Evolutionary conservation across 371 early-diverging fungal genomes (phyloP).

Genomic region (Dinochytrium kinnereticum): DNA sequence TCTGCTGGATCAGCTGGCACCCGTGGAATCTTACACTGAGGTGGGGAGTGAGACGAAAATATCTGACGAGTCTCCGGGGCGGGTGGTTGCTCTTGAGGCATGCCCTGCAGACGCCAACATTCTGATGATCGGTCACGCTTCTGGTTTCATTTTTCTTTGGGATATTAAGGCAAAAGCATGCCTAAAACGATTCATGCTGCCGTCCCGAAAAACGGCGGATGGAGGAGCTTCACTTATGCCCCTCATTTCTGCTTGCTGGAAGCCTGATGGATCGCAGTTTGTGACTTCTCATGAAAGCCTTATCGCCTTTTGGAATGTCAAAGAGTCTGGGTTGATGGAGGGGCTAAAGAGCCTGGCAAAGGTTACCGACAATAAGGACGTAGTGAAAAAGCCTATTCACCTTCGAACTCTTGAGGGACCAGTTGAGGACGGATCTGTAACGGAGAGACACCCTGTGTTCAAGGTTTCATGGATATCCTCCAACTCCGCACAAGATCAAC

Average conservation of each 20-base stretch:
- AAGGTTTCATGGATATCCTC: neutral
- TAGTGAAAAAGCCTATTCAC: neutral
- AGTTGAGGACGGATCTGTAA: neutral
- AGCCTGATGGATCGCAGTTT: constrained; percentile 20
- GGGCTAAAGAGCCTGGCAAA: neutral
- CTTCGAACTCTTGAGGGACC: neutral
- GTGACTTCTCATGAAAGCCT: neutral
- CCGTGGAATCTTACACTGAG: neutral
- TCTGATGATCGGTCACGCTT: neutral
- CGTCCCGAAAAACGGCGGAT: neutral
- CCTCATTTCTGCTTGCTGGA: constrained; percentile 11
- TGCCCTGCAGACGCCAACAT: constrained; percentile 5
- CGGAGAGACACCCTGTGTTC: neutral
- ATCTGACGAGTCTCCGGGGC: neutral
- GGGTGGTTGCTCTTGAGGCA: constrained; percentile 3
- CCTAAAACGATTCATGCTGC: constrained; percentile 9
- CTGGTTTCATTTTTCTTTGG: constrained; percentile 2
- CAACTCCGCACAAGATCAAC: neutral
- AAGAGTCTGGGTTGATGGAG: constrained; percentile 5
- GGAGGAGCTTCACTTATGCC: neutral
- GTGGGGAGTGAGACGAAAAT: neutral
- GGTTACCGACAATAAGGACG: neutral
- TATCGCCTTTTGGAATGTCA: constrained; percentile 15
- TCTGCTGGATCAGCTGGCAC: neutral
- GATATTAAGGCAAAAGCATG: constrained; percentile 3